Conservation (phyloP, 345 rosid genomes). For the Trapa incisa region DNA sequence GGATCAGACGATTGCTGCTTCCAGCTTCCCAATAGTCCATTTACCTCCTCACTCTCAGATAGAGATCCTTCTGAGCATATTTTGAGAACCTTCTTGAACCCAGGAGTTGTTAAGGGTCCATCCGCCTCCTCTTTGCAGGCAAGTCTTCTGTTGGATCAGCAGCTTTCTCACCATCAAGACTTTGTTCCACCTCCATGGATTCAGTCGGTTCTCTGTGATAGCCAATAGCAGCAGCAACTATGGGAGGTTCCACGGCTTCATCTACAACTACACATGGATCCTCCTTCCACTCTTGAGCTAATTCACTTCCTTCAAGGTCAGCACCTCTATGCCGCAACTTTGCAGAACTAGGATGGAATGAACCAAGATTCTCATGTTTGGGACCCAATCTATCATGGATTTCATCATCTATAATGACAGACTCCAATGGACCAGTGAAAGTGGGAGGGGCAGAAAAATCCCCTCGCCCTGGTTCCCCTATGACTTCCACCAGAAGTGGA, state of each 20-base stretch:
- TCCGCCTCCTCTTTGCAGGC: slow-evolving; percentile 47
- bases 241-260: background rate
- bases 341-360: background rate
- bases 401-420: slow-evolving; percentile 7
- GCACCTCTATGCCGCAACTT: background rate
- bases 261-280: background rate
- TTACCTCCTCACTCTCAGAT: slow-evolving; percentile 6
- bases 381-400: background rate
- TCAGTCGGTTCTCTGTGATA: background rate
- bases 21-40: no score
- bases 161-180: background rate
- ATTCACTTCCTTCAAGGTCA: background rate
- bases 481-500: slow-evolving; percentile 19
- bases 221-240: background rate
- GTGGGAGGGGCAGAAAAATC: slow-evolving; percentile 12
- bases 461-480: background rate
- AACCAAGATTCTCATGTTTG: background rate
- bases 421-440: slow-evolving; percentile 21
- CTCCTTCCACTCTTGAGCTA: background rate
- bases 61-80: slow-evolving; percentile 18
- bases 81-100: slow-evolving; percentile 14
- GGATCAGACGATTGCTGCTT: no score
- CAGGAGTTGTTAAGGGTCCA: slow-evolving; percentile 11
- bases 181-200: background rate
- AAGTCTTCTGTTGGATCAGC: slow-evolving; percentile 9